phyloP scores from a whole-genome alignment of 2,329 filamentous ascomycete species.

The Arthrobotrys megalospora region DNA sequence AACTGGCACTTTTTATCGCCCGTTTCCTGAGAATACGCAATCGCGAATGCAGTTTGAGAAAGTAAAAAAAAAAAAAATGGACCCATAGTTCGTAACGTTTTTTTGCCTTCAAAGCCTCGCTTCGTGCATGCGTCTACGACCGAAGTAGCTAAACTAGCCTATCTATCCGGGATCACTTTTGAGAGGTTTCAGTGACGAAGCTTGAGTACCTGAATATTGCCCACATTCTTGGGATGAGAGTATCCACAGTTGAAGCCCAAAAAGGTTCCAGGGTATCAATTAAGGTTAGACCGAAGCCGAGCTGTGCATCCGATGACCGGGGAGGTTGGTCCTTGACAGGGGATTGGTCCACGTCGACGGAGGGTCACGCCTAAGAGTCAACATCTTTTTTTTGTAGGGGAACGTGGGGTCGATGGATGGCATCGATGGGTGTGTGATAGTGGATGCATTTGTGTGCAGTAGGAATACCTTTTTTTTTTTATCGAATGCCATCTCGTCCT shows the following conservation, averaged over 20 bases:
- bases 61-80: slow-evolving; percentile 6
- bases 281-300: slow-evolving; percentile 59
- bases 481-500: slow-evolving; percentile 3
- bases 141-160: slow-evolving; percentile 24
- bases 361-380: slow-evolving; percentile 25
- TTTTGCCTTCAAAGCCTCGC: slow-evolving; percentile 3
- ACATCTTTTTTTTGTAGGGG: slow-evolving; percentile 25
- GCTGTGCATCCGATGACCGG: slow-evolving; percentile 45
- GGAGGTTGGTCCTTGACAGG: slow-evolving; percentile 39
- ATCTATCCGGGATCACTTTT: slow-evolving; percentile 31
- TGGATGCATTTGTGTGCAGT: slow-evolving; percentile 3
- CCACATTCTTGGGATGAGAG: slow-evolving; percentile 33
- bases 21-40: slow-evolving; percentile 1
- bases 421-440: slow-evolving; percentile 41
- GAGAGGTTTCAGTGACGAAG: slow-evolving; percentile 22
- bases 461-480: not conserved
- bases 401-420: slow-evolving; percentile 39
- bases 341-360: slow-evolving; percentile 61
- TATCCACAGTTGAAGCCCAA: slow-evolving; percentile 19
- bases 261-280: slow-evolving; percentile 56
- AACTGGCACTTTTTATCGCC: slow-evolving; percentile 13
- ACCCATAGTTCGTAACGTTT: not conserved
- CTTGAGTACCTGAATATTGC: slow-evolving; percentile 38
- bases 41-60: not conserved
- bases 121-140: slow-evolving; percentile 21